phyloP scores from a whole-genome alignment of 2,329 filamentous ascomycete species.

The Fusarium brachygibbosum region DNA sequence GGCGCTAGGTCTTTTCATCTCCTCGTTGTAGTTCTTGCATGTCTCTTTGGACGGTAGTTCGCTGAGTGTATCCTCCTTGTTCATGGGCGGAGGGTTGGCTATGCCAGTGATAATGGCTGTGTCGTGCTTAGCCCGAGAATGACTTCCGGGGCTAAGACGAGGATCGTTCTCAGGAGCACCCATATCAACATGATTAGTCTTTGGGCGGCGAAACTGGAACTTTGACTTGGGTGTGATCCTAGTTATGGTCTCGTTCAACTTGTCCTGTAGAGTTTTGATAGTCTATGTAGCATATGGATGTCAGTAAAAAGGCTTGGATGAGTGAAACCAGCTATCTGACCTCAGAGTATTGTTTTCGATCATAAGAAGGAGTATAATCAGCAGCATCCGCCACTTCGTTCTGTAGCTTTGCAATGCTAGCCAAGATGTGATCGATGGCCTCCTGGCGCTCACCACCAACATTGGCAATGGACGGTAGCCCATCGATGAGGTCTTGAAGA shows the following conservation, averaged over 20 bases:
- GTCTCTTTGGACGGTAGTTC: constrained; percentile 51
- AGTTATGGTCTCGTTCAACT: constrained; percentile 77
- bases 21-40: constrained; percentile 68
- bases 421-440: constrained; percentile 83
- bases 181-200: constrained; percentile 58
- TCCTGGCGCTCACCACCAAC: constrained; percentile 81
- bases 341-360: constrained; percentile 87
- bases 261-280: constrained; percentile 84
- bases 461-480: constrained; percentile 72
- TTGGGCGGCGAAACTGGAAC: constrained; percentile 79
- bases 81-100: constrained; percentile 5
- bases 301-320: constrained; percentile 3
- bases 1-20: constrained; percentile 60
- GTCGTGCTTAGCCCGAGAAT: constrained; percentile 50
- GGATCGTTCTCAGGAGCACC: constrained; percentile 60
- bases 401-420: constrained; percentile 83
- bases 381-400: constrained; percentile 88
- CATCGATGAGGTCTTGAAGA: constrained; percentile 81
- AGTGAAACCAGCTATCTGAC: constrained; percentile 58
- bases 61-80: constrained; percentile 32
- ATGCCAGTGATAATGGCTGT: constrained; percentile 15
- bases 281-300: constrained; percentile 63
- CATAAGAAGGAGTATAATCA: constrained; percentile 86
- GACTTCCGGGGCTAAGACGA: constrained; percentile 56
- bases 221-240: constrained; percentile 80